Percentiles rank a stretch among this genome's conserved stretches.
phyloP scores from a whole-genome alignment of 192 early-diverging fungal species.

The Backusella tarrabulga region DNA sequence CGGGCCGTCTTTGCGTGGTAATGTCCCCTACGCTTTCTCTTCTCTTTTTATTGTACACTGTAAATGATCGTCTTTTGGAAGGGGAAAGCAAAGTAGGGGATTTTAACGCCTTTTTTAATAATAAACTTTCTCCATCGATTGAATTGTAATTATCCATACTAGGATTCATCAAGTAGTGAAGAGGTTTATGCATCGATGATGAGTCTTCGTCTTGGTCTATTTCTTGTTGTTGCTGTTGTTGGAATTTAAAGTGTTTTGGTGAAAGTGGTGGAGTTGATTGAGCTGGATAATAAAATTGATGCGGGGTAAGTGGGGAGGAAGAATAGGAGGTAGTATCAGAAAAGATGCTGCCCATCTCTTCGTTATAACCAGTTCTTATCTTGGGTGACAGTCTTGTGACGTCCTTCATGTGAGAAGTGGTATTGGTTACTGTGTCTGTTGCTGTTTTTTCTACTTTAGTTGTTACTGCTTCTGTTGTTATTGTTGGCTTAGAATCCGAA shows the following conservation, averaged over 20 bases:
- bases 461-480: background rate
- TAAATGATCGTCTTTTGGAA: background rate
- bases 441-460: background rate
- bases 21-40: slow-evolving; percentile 19
- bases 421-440: background rate
- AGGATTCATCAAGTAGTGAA: background rate
- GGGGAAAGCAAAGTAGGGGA: background rate
- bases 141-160: background rate
- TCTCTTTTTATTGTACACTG: slow-evolving; percentile 9
- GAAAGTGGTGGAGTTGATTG: background rate
- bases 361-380: background rate
- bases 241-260: background rate
- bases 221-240: background rate
- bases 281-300: background rate
- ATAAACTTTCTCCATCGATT: slow-evolving; percentile 1
- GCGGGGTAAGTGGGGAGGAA: background rate
- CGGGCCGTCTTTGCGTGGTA: background rate
- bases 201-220: background rate
- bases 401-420: slow-evolving; percentile 12
- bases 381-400: slow-evolving; percentile 13
- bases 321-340: background rate
- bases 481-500: background rate
- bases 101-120: slow-evolving; percentile 11
- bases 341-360: background rate
- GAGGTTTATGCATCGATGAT: slow-evolving; percentile 1